Conservation (phyloP, 2,329 filamentous ascomycete genomes). For the Fonsecaea pedrosoi region DNA sequence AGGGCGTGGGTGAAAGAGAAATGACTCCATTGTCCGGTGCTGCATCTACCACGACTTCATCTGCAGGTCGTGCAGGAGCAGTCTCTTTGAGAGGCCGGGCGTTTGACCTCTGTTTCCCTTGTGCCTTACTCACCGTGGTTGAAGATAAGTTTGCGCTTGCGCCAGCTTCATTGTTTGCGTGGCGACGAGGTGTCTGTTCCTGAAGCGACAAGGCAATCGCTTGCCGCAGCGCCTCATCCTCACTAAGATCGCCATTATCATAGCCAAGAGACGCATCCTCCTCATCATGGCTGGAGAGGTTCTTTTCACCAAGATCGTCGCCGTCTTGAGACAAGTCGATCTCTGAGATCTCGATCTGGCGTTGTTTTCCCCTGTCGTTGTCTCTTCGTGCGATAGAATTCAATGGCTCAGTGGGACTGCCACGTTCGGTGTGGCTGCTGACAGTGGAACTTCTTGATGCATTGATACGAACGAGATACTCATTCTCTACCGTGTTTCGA, state of each 20-base stretch:
- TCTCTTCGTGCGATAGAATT: neutral
- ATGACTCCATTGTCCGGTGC: neutral
- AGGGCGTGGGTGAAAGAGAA: neutral
- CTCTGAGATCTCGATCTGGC: conserved; percentile 14
- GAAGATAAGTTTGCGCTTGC: neutral
- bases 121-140: neutral
- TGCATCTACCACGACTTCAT: neutral
- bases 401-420: neutral
- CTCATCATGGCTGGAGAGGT: neutral
- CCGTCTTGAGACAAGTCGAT: conserved; percentile 26
- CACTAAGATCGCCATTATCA: conserved; percentile 19
- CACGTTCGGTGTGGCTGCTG: conserved; percentile 14
- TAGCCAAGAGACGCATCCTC: neutral
- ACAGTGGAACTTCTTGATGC: neutral
- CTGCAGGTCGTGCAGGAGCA: neutral
- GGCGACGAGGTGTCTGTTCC: conserved; percentile 25
- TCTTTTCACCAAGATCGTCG: neutral
- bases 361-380: conserved; percentile 19
- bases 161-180: neutral
- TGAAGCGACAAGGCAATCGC: conserved; percentile 44
- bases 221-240: conserved; percentile 47
- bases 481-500: neutral
- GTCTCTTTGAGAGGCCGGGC: neutral
- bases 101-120: neutral
- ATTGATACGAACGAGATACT: neutral